Base-by-base conservation (phyloP, 192 early-diverging fungal species). In the Backusella mclennaniae region DNA sequence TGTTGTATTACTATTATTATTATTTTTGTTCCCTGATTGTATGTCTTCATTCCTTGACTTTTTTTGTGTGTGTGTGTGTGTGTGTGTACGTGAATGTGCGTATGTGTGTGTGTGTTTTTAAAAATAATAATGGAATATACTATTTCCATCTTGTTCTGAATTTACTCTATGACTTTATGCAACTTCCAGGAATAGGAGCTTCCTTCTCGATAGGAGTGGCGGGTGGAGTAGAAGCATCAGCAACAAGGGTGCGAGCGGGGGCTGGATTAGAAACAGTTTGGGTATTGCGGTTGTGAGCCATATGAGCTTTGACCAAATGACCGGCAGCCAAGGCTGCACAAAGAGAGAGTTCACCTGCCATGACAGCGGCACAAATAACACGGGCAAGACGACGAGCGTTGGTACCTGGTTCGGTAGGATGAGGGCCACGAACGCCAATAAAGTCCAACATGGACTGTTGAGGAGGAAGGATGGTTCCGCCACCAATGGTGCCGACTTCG, bases 401-500 rank as follows among this genome's bases (percentile, higher is more conserved):
- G 26, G 88, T 89, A 17, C 96, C 96, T 1, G 96, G 96, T 23
- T 79, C 82, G 36, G 88, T 91, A 21, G 85, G 85, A 73, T 95
- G 89, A 26, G 96, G 88, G 4, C 96, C 96, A 36, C 92, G 88
- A 66, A 95, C 93, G 11, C 95, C 95, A 8, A 98, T 84, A 86
- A 98, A 88, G 35, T 97, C 94, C 76, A 98, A 79, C 85, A 95
- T 95, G 0, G 96, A 87, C 6, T 92, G 89, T 79, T 98, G 96
- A 4, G 96, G 90, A 59, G 91, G 89, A 63, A 98, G 68, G 31
- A 88, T 87, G 0, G 96, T 98, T 17, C 96, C 96, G 52, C 96
- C 96, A 26, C 96, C 96, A 68, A 98, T 87, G 2, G 96, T 98
- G 26, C 96, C 96, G 19, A 98, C 96, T 76, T 98, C 96, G 49